Conservation (phyloP, 31 red algal species). For the Asparagopsis taxiformis region DNA sequence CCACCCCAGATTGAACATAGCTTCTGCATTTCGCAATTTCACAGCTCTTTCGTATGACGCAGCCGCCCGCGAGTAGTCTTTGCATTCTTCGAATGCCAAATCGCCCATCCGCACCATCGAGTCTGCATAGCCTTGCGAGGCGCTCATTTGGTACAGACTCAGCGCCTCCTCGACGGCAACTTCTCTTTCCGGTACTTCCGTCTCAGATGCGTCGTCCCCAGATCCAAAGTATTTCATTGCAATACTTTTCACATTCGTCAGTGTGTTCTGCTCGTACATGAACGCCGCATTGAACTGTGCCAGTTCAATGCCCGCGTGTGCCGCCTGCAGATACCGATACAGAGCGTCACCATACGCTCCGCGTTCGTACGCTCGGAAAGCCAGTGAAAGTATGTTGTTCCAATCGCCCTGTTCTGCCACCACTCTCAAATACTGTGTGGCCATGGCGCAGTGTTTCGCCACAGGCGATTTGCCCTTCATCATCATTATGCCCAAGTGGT, state of each 20-base stretch:
- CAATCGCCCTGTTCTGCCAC: conserved; percentile 64
- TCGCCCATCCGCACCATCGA: too few species aligned
- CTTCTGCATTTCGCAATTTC: conserved; percentile 48
- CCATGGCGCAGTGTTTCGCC: conserved; percentile 44
- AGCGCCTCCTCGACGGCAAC: conserved; percentile 41
- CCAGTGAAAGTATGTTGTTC: conserved; percentile 29
- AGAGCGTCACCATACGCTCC: conserved; percentile 56
- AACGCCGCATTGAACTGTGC: conserved; percentile 93
- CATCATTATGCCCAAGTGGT: conserved; percentile 40
- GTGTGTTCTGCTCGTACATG: conserved; percentile 69
- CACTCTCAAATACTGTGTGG: conserved; percentile 39
- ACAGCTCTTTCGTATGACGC: conserved; percentile 53
- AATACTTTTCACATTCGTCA: conserved; percentile 4
- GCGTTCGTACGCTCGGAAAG: conserved; percentile 42
- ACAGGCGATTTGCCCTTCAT: conserved; percentile 27
- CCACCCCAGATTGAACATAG: conserved; percentile 74
- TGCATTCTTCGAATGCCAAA: conserved; percentile 48
- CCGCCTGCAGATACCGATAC: too few species aligned
- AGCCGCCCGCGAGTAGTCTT: conserved; percentile 50
- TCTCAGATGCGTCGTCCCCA: not conserved
- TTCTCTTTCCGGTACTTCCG: not conserved
- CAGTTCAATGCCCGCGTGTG: too few species aligned
- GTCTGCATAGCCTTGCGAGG: conserved; percentile 43
- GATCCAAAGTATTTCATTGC: not conserved
- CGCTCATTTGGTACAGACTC: conserved; percentile 64